These are phyloP conservation scores for Didymella pinodella DNA, from an alignment of 2,329 filamentous ascomycete genomes.

Conservation along the genomic window DNA sequence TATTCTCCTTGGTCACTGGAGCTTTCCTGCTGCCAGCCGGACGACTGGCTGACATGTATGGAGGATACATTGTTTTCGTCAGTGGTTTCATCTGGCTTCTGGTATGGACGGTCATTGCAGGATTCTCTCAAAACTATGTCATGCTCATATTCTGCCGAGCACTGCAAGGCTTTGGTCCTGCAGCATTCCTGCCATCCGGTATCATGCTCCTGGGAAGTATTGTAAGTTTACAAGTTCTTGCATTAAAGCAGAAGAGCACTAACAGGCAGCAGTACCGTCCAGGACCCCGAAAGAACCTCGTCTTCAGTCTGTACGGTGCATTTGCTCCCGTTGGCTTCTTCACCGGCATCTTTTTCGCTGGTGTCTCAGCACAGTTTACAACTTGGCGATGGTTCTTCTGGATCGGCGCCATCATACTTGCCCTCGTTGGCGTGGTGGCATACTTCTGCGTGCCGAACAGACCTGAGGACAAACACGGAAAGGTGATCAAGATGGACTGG, in stretches of 20 bases:
- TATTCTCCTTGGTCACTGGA: slow-evolving; percentile 49
- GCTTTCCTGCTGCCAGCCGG: slow-evolving; percentile 59
- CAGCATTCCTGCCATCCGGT: slow-evolving; percentile 74
- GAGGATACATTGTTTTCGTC: slow-evolving; percentile 70
- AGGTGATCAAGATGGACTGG: slow-evolving; percentile 50
- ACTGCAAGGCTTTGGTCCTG: slow-evolving; percentile 75
- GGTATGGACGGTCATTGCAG: slow-evolving; percentile 73
- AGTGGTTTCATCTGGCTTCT: slow-evolving; percentile 69
- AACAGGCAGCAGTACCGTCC: slow-evolving; percentile 63
- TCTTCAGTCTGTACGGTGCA: slow-evolving; percentile 67
- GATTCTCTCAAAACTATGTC: slow-evolving; percentile 71
- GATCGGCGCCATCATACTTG: slow-evolving; percentile 45
- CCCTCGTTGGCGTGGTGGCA: slow-evolving; percentile 39
- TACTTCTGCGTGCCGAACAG: slow-evolving; percentile 43
- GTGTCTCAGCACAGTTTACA: slow-evolving; percentile 41
- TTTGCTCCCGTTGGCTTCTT: slow-evolving; percentile 60
- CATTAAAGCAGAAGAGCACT: neutral
- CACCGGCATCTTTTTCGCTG: slow-evolving; percentile 49
- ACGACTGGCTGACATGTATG: slow-evolving; percentile 66
- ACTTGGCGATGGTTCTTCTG: slow-evolving; percentile 49
- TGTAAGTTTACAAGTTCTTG: slow-evolving; percentile 24
- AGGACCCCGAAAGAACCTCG: slow-evolving; percentile 72
- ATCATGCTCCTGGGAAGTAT: slow-evolving; percentile 70
- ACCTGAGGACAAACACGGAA: slow-evolving; percentile 20
- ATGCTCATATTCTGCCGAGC: slow-evolving; percentile 79